Evolutionary conservation across 768 basidiomycete species (phyloP).

Genomic region (Leccinum disarticulatum): DNA sequence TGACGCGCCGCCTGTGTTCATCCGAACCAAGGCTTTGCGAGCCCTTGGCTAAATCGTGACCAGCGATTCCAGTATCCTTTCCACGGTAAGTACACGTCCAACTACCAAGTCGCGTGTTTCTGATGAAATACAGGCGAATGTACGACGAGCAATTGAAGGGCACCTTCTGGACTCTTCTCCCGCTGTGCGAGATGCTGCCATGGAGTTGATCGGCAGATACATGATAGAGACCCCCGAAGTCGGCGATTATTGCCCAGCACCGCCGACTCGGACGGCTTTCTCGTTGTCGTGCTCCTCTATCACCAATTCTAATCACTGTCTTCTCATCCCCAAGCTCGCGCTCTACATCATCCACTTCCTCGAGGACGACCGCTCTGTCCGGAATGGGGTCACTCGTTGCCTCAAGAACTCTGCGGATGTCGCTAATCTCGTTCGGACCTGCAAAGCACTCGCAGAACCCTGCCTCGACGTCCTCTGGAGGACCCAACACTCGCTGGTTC

Average conservation of each 20-base stretch:
- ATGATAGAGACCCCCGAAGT: slow-evolving; percentile 87
- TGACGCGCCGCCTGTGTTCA: slow-evolving; percentile 84
- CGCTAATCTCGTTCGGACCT: slow-evolving; percentile 29
- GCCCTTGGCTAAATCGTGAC: slow-evolving; percentile 89
- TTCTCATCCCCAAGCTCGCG: slow-evolving; percentile 27
- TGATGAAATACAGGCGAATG: slow-evolving; percentile 53
- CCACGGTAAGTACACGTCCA: slow-evolving; percentile 49
- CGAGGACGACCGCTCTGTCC: slow-evolving; percentile 20
- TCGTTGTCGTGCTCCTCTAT: background rate
- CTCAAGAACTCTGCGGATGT: slow-evolving; percentile 23
- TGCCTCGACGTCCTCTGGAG: slow-evolving; percentile 33
- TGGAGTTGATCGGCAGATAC: slow-evolving; percentile 97
- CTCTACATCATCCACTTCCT: slow-evolving; percentile 26
- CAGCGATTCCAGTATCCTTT: slow-evolving; percentile 82
- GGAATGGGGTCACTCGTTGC: slow-evolving; percentile 19
- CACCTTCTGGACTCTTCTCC: slow-evolving; percentile 91
- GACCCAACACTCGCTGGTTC: slow-evolving; percentile 29
- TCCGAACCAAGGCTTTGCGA: slow-evolving; percentile 91
- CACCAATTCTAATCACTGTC: slow-evolving; percentile 9
- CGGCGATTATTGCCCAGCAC: no score
- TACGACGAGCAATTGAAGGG: slow-evolving; percentile 83
- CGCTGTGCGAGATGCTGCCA: slow-evolving; percentile 93
- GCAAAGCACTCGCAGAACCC: slow-evolving; percentile 27
- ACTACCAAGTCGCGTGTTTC: background rate
- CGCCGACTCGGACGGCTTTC: background rate